These are phyloP conservation scores for Boletus rubroflammeus DNA, from an alignment of 768 basidiomycete genomes.

Conservation along the genomic window DNA sequence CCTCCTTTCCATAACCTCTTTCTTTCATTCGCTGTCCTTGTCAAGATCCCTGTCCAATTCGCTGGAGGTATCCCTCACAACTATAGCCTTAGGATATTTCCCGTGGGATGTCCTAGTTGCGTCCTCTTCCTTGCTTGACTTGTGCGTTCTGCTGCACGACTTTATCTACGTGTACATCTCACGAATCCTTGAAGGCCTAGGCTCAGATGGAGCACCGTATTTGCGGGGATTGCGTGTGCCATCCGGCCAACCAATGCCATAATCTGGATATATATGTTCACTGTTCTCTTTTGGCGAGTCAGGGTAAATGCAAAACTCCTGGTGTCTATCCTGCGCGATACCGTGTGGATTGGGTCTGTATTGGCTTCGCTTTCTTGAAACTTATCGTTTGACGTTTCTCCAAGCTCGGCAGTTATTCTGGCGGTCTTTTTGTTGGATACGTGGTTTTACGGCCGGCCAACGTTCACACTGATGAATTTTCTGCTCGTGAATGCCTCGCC, in stretches of 20 bases:
- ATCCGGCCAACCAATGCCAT: conserved; percentile 87
- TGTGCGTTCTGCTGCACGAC: conserved; percentile 10
- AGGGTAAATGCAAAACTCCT: conserved; percentile 34
- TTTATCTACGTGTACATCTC: conserved; percentile 21
- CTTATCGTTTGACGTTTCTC: conserved; percentile 4
- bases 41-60: conserved; percentile 92
- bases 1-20: conserved; percentile 76
- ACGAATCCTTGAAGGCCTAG: conserved; percentile 32
- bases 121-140: conserved; percentile 18
- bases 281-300: conserved; percentile 52
- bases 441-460: conserved; percentile 60
- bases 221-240: conserved; percentile 77
- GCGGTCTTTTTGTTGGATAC: conserved; percentile 57
- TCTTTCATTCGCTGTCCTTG: conserved; percentile 82
- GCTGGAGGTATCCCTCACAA: conserved; percentile 82
- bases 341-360: conserved; percentile 44
- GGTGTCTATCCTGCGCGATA: conserved; percentile 37
- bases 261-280: conserved; percentile 76
- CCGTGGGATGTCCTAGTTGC: conserved; percentile 57
- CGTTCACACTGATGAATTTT: conserved; percentile 81
- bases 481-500: conserved; percentile 75
- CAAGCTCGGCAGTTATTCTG: conserved; percentile 20
- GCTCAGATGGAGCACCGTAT: conserved; percentile 37
- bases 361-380: conserved; percentile 1
- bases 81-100: conserved; percentile 71